phyloP scores from a whole-genome alignment of 116 monocot species.

The Dioscorea cayenensis region DNA sequence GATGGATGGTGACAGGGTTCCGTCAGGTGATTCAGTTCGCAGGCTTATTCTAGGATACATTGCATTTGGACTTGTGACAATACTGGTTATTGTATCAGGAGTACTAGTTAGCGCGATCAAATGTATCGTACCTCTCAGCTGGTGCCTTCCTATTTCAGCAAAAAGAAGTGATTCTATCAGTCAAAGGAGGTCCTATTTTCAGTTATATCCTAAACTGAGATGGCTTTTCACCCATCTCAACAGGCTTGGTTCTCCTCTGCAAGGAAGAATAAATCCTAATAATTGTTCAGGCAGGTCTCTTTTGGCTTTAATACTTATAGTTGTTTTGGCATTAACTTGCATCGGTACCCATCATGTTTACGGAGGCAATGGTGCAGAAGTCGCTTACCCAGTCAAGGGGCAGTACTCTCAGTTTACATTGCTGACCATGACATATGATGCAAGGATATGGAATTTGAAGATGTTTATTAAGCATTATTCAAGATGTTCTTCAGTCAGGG shows the following conservation, averaged over 20 bases:
- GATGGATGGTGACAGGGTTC: slow-evolving; percentile 85
- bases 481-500: slow-evolving; percentile 70
- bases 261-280: slow-evolving; percentile 53
- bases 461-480: slow-evolving; percentile 88
- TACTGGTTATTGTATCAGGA: slow-evolving; percentile 41
- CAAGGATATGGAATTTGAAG: slow-evolving; percentile 68
- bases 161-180: slow-evolving; percentile 38
- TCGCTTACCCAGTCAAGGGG: slow-evolving; percentile 58
- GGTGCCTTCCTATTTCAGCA: slow-evolving; percentile 38
- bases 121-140: slow-evolving; percentile 31
- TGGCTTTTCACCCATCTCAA: slow-evolving; percentile 29
- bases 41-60: slow-evolving; percentile 52
- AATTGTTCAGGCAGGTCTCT: slow-evolving; percentile 32
- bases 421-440: slow-evolving; percentile 83
- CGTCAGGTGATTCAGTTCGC: slow-evolving; percentile 56
- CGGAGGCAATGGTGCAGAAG: slow-evolving; percentile 71
- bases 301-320: slow-evolving; percentile 26
- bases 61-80: slow-evolving; percentile 25
- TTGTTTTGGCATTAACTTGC: slow-evolving; percentile 42
- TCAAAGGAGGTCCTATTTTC: slow-evolving; percentile 2
- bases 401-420: slow-evolving; percentile 87
- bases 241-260: slow-evolving; percentile 23
- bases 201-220: slow-evolving; percentile 28
- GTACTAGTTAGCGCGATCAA: slow-evolving; percentile 40
- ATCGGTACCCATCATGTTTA: slow-evolving; percentile 48